Evolutionary conservation across 116 monocot genomes (phyloP), one percentile per base, ranked within the genome.

Genomic region (Trichopus zeylanicus): DNA sequence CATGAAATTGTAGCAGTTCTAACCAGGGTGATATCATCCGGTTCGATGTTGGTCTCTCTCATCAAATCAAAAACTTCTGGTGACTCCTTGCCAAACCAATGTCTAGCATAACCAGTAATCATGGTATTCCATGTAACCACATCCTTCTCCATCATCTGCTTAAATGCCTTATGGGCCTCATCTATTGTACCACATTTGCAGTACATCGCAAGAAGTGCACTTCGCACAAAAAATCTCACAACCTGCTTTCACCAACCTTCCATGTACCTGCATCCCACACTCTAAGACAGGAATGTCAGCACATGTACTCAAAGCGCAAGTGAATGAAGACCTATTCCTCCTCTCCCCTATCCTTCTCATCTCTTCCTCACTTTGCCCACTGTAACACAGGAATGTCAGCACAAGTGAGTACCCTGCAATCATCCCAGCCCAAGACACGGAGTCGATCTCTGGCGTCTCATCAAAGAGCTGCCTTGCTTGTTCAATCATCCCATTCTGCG

Each of bases 111-210:
- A 48, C 86, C 91, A 51, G 70, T 68, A 56, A 86, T 86, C 80
- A 91, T 80, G 15, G 91, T 86, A 72, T 91, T 91, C 91, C 91
- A 91, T 8, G 91, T 71, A 4, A 91, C 82, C 1, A 77, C 69
- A 71, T 91, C 86, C 80, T 70, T 86, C 10, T 77, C 69, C 4
- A 46, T 1, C 57, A 82, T 82, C 62, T 71, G 82, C 49, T 38
- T 29, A 61, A 82, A 87, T 16, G 82, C 64, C 28, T 62, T 49
- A 33, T 75, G 79, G 16, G 87, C 82, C 31, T 82, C 87, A 16
- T 76, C 70, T 52, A 82, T 79, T 62, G 56, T 65, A 25, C 87
- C 87, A 13, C 79, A 87, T 60, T 87, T 87, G 34, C 76, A 79
- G 53, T 87, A 87, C 82, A 87, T 82, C 3, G 82, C 73, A 30